Evolutionary conservation across 768 basidiomycete genomes (phyloP).

Genomic region (Kwoniella pini): DNA sequence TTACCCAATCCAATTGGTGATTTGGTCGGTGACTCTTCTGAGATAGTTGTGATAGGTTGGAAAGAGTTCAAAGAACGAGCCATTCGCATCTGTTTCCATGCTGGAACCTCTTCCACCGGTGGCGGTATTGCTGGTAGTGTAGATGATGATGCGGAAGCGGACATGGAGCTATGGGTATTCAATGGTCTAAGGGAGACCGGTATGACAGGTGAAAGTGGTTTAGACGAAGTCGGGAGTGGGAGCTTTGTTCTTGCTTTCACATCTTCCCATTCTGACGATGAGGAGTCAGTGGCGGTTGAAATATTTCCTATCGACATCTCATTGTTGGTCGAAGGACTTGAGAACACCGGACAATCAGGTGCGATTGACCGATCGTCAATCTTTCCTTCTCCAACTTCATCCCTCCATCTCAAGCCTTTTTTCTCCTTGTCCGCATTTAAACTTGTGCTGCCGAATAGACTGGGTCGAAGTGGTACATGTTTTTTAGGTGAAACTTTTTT

Average conservation of each 20-base stretch:
- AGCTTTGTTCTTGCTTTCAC: constrained; percentile 1
- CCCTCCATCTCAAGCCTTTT: constrained; percentile 31
- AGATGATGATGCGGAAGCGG: not conserved
- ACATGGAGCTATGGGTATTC: not conserved
- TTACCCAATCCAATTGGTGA: constrained; percentile 15
- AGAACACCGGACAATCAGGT: constrained; percentile 20
- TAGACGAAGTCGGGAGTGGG: not conserved
- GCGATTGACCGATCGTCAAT: constrained; percentile 31
- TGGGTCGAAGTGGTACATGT: constrained; percentile 2
- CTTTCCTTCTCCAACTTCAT: constrained; percentile 39
- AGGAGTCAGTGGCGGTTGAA: not conserved
- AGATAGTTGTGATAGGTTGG: constrained; percentile 5
- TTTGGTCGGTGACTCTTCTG: constrained; percentile 9
- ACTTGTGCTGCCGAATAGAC: constrained; percentile 9
- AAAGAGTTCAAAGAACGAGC: not conserved
- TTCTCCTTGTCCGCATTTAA: constrained; percentile 28
- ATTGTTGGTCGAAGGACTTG: constrained; percentile 11
- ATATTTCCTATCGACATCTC: constrained; percentile 15
- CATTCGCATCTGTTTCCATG: constrained; percentile 33
- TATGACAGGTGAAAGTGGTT: constrained; percentile 2
- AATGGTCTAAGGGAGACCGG: constrained; percentile 12
- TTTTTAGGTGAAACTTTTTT: constrained; percentile 17
- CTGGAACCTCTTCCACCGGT: constrained; percentile 16
- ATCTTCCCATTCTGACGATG: constrained; percentile 17
- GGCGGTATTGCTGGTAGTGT: not conserved